Conservation (phyloP, 176 grass and related monocot genomes). For the Olyra latifolia region DNA sequence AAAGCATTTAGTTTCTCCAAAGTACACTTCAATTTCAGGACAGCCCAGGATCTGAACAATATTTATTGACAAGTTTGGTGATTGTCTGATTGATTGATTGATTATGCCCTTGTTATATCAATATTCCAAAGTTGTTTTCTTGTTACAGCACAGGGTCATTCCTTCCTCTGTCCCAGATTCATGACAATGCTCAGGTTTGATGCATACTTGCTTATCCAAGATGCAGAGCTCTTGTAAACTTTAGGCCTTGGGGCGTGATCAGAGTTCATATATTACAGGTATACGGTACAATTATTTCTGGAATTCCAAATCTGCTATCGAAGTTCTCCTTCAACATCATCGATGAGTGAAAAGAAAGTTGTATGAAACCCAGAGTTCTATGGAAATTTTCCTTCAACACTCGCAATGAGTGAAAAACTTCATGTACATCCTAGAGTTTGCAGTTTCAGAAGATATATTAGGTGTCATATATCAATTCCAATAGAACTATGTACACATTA, state of each 20-base stretch:
- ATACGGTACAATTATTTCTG: constrained; percentile 60
- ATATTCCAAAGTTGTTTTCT: constrained; percentile 29
- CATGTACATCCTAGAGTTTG: too few species aligned
- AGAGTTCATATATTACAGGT: constrained; percentile 27
- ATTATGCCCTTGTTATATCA: neutral
- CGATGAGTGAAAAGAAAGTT: constrained; percentile 6
- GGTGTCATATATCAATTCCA: neutral
- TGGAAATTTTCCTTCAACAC: constrained; percentile 61
- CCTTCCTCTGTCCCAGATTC: constrained; percentile 48
- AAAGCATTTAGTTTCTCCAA: constrained; percentile 4
- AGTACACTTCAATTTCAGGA: neutral
- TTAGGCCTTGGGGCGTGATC: neutral
- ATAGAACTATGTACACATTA: neutral
- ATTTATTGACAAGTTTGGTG: neutral
- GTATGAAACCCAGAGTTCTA: neutral
- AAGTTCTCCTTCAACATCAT: constrained; percentile 60
- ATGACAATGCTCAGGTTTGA: constrained; percentile 47
- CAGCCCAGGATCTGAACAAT: neutral
- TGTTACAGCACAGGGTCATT: constrained; percentile 16
- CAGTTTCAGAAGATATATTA: neutral
- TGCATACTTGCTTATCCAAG: neutral
- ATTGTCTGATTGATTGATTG: constrained; percentile 11
- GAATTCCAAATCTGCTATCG: constrained; percentile 51
- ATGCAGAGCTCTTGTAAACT: neutral
- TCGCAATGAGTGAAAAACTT: constrained; percentile 13